These are phyloP conservation scores for Allantophomopsis cytisporea DNA, from an alignment of 2,329 filamentous ascomycete species.

Conservation along the genomic window DNA sequence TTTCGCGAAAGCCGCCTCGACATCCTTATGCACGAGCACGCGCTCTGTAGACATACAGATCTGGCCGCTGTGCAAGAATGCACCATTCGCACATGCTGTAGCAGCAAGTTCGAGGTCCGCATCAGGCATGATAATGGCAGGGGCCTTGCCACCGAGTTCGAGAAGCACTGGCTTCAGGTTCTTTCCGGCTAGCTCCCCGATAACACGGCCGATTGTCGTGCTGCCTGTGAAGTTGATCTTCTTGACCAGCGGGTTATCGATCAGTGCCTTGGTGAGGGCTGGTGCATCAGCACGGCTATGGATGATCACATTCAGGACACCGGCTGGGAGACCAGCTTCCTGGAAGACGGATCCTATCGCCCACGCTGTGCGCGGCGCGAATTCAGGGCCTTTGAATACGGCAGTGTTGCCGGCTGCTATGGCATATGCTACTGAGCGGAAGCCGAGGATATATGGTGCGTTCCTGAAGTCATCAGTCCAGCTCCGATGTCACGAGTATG, in stretches of 20 bases:
- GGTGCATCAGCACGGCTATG: conserved; percentile 51
- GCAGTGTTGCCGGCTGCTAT: conserved; percentile 69
- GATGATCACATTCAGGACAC: conserved; percentile 62
- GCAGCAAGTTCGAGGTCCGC: conserved; percentile 65
- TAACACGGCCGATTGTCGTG: conserved; percentile 59
- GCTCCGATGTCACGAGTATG: not conserved
- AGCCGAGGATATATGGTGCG: conserved; percentile 38
- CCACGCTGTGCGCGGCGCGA: conserved; percentile 49
- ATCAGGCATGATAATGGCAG: conserved; percentile 67
- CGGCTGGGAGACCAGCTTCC: conserved; percentile 64
- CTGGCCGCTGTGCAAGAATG: conserved; percentile 65
- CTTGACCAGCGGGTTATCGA: conserved; percentile 51
- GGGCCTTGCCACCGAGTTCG: conserved; percentile 74
- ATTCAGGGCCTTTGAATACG: conserved; percentile 59
- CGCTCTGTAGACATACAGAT: conserved; percentile 80
- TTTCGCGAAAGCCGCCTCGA: conserved; percentile 30
- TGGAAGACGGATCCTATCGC: conserved; percentile 49
- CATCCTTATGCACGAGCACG: conserved; percentile 41
- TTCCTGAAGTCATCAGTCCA: conserved; percentile 27
- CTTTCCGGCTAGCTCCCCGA: conserved; percentile 56
- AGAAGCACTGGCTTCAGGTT: conserved; percentile 68
- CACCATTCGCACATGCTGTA: conserved; percentile 49
- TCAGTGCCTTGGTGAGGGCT: conserved; percentile 50
- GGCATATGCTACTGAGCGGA: conserved; percentile 43
- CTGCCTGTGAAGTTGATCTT: conserved; percentile 84